Evolutionary conservation across 805 yeast genomes (phyloP).

Genomic region (Kregervanrija delftensis): DNA sequence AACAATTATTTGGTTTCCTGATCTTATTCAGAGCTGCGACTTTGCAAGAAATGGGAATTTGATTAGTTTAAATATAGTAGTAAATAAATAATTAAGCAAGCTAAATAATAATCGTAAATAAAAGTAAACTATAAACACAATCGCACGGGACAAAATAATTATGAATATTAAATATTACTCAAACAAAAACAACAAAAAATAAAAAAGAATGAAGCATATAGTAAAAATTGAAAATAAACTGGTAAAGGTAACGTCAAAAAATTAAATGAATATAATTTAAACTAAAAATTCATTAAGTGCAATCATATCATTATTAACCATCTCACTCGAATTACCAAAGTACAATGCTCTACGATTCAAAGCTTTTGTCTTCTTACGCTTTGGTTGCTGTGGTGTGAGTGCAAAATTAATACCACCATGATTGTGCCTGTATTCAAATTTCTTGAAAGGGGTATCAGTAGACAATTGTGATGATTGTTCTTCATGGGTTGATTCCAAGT

Average conservation of each 20-base stretch:
- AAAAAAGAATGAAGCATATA: neutral
- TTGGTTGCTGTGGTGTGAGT: constrained; percentile 15
- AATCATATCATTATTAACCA: constrained; percentile 19
- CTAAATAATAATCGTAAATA: no score
- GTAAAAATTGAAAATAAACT: neutral
- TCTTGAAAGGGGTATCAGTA: constrained; percentile 3
- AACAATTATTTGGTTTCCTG: no score
- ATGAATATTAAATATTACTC: neutral
- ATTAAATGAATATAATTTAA: neutral
- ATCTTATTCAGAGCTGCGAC: no score
- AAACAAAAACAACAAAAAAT: neutral
- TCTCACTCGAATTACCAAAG: constrained; percentile 25
- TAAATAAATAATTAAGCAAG: no score
- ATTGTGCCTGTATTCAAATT: constrained; percentile 24
- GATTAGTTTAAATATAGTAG: no score
- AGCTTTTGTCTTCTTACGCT: constrained; percentile 15
- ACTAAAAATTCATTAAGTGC: constrained; percentile 5
- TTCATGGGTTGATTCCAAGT: neutral
- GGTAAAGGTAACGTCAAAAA: neutral
- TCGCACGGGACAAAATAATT: no score
- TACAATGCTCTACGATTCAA: constrained; percentile 26
- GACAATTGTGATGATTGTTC: neutral
- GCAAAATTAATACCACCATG: constrained; percentile 23
- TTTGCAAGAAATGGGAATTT: no score
- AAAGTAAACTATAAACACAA: no score